These are phyloP conservation scores for Chenopodium suecicum DNA, from an alignment of 148 eudicot species.

Conservation along the genomic window DNA sequence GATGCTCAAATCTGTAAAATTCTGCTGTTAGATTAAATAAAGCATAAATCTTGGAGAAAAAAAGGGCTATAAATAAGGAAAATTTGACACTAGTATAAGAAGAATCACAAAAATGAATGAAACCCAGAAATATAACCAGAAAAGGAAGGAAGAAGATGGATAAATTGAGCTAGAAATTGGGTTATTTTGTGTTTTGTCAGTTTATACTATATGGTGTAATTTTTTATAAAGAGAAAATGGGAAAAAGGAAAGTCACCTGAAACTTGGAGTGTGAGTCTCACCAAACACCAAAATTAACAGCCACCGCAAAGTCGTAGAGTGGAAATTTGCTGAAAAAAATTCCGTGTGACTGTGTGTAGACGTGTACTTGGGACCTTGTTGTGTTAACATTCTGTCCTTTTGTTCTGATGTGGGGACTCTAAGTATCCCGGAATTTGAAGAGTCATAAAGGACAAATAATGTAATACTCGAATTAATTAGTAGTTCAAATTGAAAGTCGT, in stretches of 20 bases:
- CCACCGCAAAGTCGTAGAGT: conserved; percentile 7
- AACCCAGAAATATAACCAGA: conserved; percentile 13
- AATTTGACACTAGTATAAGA: background rate
- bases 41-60: conserved; percentile 2
- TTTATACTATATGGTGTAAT: background rate
- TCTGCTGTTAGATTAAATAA: background rate
- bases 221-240: background rate
- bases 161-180: background rate
- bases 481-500: too few species aligned
- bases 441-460: too few species aligned
- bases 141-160: background rate
- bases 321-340: background rate
- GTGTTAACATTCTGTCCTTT: background rate
- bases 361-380: background rate
- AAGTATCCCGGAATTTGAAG: background rate
- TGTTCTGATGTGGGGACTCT: background rate
- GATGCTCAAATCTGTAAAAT: conserved; percentile 4
- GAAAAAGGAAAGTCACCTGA: conserved; percentile 22
- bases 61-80: background rate
- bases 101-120: background rate
- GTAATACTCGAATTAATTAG: too few species aligned
- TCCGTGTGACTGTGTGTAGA: too few species aligned
- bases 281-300: conserved; percentile 14
- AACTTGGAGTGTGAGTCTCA: conserved; percentile 3
- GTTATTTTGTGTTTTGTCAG: background rate